A percentile compares a stretch with the other conserved stretches of the same genome.
Conservation (phyloP, 2,329 filamentous ascomycete genomes). For the Metarhizium rileyi region DNA sequence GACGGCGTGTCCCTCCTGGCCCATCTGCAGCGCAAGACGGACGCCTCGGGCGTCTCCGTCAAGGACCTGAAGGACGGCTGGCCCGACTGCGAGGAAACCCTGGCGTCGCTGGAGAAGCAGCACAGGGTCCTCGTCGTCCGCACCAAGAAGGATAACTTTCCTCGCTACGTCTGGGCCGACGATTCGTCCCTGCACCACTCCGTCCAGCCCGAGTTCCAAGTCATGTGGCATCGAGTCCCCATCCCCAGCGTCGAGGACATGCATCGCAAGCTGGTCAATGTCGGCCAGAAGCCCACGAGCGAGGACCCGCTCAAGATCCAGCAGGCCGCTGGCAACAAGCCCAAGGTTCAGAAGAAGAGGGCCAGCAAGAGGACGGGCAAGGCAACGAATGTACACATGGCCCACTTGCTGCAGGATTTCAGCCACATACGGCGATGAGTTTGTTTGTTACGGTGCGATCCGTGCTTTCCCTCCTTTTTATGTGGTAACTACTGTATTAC, state of each 20-base stretch:
- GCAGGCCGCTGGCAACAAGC: constrained; percentile 35
- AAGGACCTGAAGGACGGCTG: constrained; percentile 95
- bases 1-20: constrained; percentile 67
- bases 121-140: constrained; percentile 77
- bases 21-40: constrained; percentile 72
- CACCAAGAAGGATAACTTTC: constrained; percentile 84
- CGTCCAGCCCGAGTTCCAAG: constrained; percentile 75
- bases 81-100: constrained; percentile 70
- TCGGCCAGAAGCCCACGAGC: constrained; percentile 75
- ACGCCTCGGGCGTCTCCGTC: constrained; percentile 71
- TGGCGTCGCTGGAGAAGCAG: constrained; percentile 67
- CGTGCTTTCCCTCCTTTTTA: neutral
- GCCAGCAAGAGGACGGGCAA: constrained; percentile 60
- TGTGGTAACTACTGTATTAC: no score
- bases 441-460: neutral
- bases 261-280: constrained; percentile 64
- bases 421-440: constrained; percentile 34
- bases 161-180: constrained; percentile 82
- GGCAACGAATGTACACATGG: constrained; percentile 83
- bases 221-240: constrained; percentile 72
- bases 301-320: constrained; percentile 55
- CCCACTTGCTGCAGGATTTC: constrained; percentile 68
- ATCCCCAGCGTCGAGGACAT: constrained; percentile 69
- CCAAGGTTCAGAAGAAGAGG: constrained; percentile 67
- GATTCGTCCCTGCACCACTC: constrained; percentile 65